Evolutionary conservation across 495 filamentous ascomycete species (phyloP), one percentile per base, ranked within the genome.

Genomic region (Penicillium robsamsonii): DNA sequence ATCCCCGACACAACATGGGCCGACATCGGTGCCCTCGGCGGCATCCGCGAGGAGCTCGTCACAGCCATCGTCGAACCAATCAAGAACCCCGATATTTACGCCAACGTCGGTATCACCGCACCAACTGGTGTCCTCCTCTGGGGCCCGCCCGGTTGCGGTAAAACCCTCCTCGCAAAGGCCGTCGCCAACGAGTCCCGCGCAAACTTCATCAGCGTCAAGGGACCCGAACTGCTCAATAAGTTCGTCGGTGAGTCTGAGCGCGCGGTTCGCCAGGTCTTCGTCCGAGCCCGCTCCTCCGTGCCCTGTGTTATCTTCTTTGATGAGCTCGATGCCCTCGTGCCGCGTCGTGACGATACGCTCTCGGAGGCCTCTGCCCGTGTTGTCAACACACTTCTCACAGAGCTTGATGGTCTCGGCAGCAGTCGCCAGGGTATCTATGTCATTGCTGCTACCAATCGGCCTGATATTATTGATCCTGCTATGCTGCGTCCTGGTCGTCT

Each of bases 231-330:
- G 3, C 81, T 95, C 41, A 96, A 96, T 74, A 96, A 96, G 72
- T 98, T 90, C 61, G 92, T 98, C 27, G 94, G 94, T 60, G 94
- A 98, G 69, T 92, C 88, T 18, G 94, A 98, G 70, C 85, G 92
- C 17, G 90, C 94, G 0, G 89, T 98, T 4, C 86, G 94, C 15
- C 90, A 96, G 67, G 89, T 97, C 3, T 98, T 98, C 68, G 83
- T 87, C 45, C 87, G 94, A 13, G 94, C 94, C 10, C 83, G 92
- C 25, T 89, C 88, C 1, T 90, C 85, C 8, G 81, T 94, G 1
- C 94, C 94, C 20, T 97, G 93, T 66, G 89, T 98, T 46, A 86
- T 98, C 56, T 97, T 98, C 81, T 97, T 98, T 69, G 94, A 98
- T 71, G 94, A 98, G 70, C 79, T 98, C 31, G 94, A 98, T 64